Evolutionary conservation across 2,329 filamentous ascomycete genomes (phyloP), one percentile per base, ranked within the genome.

Genomic region (Endoconidiophora polonica): DNA sequence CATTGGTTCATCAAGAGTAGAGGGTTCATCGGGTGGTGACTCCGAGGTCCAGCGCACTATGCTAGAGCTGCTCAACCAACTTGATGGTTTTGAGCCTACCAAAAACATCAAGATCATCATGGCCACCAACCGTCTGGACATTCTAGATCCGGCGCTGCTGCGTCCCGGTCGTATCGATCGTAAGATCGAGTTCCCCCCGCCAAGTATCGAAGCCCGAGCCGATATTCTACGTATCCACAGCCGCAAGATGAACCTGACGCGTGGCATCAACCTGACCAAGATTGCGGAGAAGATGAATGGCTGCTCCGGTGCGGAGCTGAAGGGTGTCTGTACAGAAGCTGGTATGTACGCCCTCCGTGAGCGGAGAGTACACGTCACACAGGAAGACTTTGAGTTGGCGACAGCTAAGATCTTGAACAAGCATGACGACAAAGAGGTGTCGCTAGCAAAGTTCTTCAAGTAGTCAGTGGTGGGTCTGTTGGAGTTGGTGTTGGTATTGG

Each of bases 81-180:
- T 98, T 54, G 91, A 98, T 63, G 91, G 91, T 46, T 98, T 98
- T 67, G 91, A 96, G 68, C 91, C 91, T 4, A 96, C 90, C 44
- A 98, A 98, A 73, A 96, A 96, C 69, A 98, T 98, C 79, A 98
- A 98, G 68, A 86, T 98, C 65, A 94, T 98, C 69, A 98, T 98
- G 90, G 91, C 91, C 49, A 98, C 91, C 45, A 98, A 98, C 68
- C 85, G 91, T 63, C 77, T 98, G 56, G 91, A 98, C 60, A 96
- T 98, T 56, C 77, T 98, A 44, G 91, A 98, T 64, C 91, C 91
- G 2, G 91, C 91, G 1, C 76, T 98, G 42, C 74, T 98, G 57
- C 82, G 91, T 59, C 91, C 91, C n/a, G 91, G 91, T 48, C 85
- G 91, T 60, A 96, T 98, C 65, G 91, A 98, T 72, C 77, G 91